Evolutionary conservation across 352 stramenopile genomes (phyloP).

Genomic region (Globisporangium paddicum): DNA sequence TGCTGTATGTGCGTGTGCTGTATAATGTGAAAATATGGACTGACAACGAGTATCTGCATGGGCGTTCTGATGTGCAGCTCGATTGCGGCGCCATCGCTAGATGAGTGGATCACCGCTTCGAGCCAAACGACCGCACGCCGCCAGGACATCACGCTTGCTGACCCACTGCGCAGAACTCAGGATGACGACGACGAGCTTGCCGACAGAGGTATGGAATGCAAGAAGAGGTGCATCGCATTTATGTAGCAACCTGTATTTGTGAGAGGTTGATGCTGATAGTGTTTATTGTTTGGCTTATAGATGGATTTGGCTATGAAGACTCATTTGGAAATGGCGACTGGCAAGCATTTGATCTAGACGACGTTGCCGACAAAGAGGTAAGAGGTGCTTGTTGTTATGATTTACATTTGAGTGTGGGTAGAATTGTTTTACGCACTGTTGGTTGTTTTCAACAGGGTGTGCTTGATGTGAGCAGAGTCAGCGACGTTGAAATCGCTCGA

Average conservation of each 20-base stretch:
- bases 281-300: slow-evolving; percentile 19
- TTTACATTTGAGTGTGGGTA: background rate
- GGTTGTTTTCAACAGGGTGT: slow-evolving; percentile 12
- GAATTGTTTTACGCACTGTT: background rate
- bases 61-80: slow-evolving; percentile 27
- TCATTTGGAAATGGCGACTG: slow-evolving; percentile 76
- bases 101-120: slow-evolving; percentile 77
- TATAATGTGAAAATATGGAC: background rate
- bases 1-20: background rate
- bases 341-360: slow-evolving; percentile 81
- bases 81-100: slow-evolving; percentile 55
- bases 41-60: background rate
- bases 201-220: slow-evolving; percentile 37
- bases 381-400: background rate
- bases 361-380: slow-evolving; percentile 46
- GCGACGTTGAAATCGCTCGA: slow-evolving; percentile 80
- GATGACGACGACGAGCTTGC: slow-evolving; percentile 52
- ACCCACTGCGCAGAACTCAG: slow-evolving; percentile 45
- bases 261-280: background rate
- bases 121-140: slow-evolving; percentile 73
- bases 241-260: background rate
- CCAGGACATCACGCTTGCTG: slow-evolving; percentile 83
- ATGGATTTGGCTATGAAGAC: slow-evolving; percentile 64
- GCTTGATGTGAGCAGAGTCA: slow-evolving; percentile 64
- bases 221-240: too few species aligned